Evolutionary conservation across 1,284 basidiomycete genomes (phyloP), one percentile per base, ranked within the genome.

Genomic region (Leccinum holopus): DNA sequence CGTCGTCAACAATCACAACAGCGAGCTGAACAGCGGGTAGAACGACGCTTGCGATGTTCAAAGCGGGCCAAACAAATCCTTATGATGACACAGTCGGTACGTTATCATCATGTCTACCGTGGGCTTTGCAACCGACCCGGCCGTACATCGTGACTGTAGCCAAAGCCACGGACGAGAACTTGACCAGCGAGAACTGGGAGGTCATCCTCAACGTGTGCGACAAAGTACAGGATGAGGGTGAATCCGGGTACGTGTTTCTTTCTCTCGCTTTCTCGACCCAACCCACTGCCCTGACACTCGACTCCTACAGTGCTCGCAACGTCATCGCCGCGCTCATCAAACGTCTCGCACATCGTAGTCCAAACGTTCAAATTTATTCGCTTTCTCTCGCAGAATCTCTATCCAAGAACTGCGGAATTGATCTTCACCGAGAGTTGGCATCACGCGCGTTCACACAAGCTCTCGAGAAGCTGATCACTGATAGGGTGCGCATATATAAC

Each of bases 171-270:
- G 94, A 96, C 75, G 96, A 98, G 83, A 95, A 94, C 76, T 81
- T 96, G 61, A 96, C 95, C 1, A 83, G 85, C 63, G 97, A 98
- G 80, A 94, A 98, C 76, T 99, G 97, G 97, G 95, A 96, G 76
- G 81, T 95, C 63, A 95, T 97, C 66, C 78, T 98, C 58, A 94
- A 94, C 71, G 80, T 99, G n/a, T 98, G 95, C 73, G 97, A 99
- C 80, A 97, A 97, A 79, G 94, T 99, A 5, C 82, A 85, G 11
- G 93, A 95, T 11, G 95, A 98, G 65, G 91, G 92, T 5, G 85
- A 89, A 70, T 77, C 83, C 63, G 94, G 94, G 94, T 95, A 68
- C 62, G 84, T 77, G 11, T 51, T 16, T 65, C 18, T n/a, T 32
- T 65, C 21, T 49, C 18, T 21, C 51, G 39, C 57, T 16, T n/a